Conservation (phyloP, 2,329 filamentous ascomycete genomes). For the Apiospora saccharicola region DNA sequence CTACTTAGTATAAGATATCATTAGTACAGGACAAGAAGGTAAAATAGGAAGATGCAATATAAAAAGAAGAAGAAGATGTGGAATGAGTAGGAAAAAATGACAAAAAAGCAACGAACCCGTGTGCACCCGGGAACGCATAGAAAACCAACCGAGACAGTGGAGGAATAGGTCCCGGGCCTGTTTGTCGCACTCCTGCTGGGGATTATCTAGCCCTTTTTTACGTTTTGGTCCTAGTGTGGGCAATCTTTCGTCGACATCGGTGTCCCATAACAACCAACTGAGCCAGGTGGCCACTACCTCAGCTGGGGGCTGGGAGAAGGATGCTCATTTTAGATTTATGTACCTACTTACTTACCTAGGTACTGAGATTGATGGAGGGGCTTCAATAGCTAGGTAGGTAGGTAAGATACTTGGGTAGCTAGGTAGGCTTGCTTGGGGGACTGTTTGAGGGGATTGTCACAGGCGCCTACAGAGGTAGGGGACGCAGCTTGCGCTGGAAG, state of each 20-base stretch:
- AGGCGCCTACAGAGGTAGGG: neutral
- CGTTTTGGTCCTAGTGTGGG: neutral
- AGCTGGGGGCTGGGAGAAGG: neutral
- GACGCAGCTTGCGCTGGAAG: neutral
- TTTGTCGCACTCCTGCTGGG: neutral
- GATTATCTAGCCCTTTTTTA: constrained; percentile 2
- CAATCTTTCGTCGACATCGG: neutral
- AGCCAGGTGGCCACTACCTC: neutral
- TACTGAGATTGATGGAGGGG: neutral
- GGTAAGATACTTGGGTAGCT: neutral
- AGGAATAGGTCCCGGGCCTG: neutral
- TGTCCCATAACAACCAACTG: neutral
- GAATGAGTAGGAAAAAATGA: neutral
- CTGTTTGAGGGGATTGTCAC: neutral
- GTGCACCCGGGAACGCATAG: neutral
- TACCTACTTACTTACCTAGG: too few species aligned
- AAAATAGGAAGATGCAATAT: neutral
- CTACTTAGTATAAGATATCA: neutral
- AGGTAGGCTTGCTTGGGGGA: neutral
- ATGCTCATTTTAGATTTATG: neutral
- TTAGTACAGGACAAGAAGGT: neutral
- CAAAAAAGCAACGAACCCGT: neutral
- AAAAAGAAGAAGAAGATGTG: neutral
- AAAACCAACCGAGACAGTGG: neutral
- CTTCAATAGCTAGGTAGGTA: neutral